Conservation (phyloP, 257 asterid species). For the Solanum boliviense region DNA sequence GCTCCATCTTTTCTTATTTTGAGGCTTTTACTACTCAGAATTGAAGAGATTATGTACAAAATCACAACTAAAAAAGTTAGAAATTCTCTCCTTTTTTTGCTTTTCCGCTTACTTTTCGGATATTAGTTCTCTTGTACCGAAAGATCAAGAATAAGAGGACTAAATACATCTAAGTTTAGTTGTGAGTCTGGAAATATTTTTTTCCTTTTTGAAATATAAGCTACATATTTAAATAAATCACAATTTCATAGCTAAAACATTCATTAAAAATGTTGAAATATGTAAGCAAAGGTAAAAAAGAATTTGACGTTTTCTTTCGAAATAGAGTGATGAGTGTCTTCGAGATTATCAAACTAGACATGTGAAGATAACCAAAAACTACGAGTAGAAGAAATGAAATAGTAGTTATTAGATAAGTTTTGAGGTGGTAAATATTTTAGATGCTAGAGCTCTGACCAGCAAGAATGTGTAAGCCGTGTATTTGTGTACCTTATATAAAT, state of each 20-base stretch:
- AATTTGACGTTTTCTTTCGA: not conserved
- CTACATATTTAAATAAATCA: not conserved
- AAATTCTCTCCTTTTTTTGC: not conserved
- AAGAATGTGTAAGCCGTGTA: not conserved
- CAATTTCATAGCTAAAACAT: not conserved
- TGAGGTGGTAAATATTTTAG: not conserved
- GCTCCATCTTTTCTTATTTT: constrained; percentile 6
- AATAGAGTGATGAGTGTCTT: not conserved
- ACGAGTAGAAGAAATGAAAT: not conserved
- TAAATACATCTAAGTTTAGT: not conserved
- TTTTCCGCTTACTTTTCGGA: not conserved
- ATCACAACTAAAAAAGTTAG: not conserved
- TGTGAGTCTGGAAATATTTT: not conserved
- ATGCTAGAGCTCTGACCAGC: not conserved
- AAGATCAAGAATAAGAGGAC: not conserved
- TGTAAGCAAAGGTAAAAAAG: not conserved
- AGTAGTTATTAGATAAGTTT: not conserved
- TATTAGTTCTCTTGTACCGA: not conserved
- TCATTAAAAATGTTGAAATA: not conserved
- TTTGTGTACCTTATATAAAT: not conserved
- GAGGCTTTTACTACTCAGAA: not conserved
- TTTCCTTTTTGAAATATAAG: not conserved
- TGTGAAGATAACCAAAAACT: not conserved
- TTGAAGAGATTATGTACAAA: not conserved
- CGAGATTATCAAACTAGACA: not conserved